Evolutionary conservation across 169 alveolate genomes (phyloP), one percentile per base, ranked within the genome.

Genomic region (Eimeria maxima): DNA sequence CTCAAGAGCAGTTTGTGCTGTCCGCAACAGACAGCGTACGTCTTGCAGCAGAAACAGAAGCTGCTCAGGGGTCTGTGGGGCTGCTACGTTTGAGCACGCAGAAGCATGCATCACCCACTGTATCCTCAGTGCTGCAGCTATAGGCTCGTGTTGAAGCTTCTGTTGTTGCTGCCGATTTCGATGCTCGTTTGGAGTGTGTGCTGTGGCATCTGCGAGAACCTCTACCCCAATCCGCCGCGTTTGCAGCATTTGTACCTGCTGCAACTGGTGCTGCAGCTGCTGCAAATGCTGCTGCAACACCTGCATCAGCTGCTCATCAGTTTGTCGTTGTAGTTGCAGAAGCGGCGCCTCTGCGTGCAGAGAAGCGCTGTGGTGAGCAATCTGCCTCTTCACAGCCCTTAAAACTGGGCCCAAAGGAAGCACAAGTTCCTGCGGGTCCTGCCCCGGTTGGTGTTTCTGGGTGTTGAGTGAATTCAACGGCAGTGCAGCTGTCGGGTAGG

Each of bases 21-120:
- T 38, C 33, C 57, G 76, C 76, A 84, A 33, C 78, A 84, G 24
- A 44, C 45, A 53, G 45, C 60, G 24, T 57, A 84, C 92, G 78
- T 84, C 92, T 18, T 84, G 92, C 22, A 84, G 92, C 92, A 84
- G 38, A 42, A 11, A 50, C 50, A 84, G 57, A 84, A 84, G 92
- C 78, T 84, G 60, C 33, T 84, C 60, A 29, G 92, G 92, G 50
- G 78, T 33, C 33, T 84, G 73, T 24, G 42, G 16, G n/a, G 78
- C 42, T 84, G 60, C 55, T 53, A 16, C 53, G 2, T 50, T 18
- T 33, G 71, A 76, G 76, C 76, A 53, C 18, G 78, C 92, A 38
- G 13, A 27, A 16, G 55, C 92, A 22, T 84, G 92, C 76, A 57
- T 33, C 92, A 84, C 57, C 92, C 76, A 57, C 76, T 84, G 92